Percentiles rank a stretch among this genome's conserved stretches.
Evolutionary conservation across 371 early-diverging fungal species (phyloP).

Genomic region (Mucor racemosus): DNA sequence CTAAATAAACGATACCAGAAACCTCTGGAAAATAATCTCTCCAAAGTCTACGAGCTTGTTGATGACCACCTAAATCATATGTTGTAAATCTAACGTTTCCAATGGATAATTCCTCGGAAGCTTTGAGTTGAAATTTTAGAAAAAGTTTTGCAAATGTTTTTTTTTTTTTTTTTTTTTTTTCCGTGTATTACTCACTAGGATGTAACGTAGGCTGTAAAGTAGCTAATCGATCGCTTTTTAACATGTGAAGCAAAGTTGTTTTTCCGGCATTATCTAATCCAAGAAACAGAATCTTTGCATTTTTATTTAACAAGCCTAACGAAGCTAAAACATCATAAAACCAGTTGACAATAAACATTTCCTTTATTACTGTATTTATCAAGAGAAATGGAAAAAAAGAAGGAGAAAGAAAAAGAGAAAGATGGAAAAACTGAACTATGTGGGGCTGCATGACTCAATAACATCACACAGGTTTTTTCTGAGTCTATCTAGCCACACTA

Average conservation of each 20-base stretch:
- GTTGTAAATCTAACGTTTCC: slow-evolving; percentile 96
- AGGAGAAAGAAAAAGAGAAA: background rate
- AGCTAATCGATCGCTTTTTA: slow-evolving; percentile 97
- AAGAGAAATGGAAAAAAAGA: background rate
- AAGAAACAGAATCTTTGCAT: slow-evolving; percentile 98
- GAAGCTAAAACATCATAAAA: slow-evolving; percentile 22
- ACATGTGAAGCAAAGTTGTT: slow-evolving; percentile 98
- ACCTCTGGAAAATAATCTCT: slow-evolving; percentile 98
- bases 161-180: too few species aligned
- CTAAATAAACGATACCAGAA: slow-evolving; percentile 94
- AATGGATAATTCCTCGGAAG: slow-evolving; percentile 95
- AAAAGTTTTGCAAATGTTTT: too few species aligned
- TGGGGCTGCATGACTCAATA: background rate
- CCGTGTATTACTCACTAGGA: slow-evolving; percentile 96
- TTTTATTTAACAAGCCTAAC: slow-evolving; percentile 94
- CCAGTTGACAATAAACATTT: slow-evolving; percentile 30
- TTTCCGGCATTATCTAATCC: slow-evolving; percentile 99
- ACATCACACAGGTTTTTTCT: background rate
- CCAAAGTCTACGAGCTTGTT: slow-evolving; percentile 96
- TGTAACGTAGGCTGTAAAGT: slow-evolving; percentile 97
- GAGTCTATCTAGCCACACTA: background rate
- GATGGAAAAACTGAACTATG: too few species aligned
- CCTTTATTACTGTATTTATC: background rate
- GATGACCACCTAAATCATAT: slow-evolving; percentile 96
- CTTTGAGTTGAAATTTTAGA: slow-evolving; percentile 38